These are phyloP conservation scores for Asparagopsis taxiformis DNA, from an alignment of 31 red algal species.

Conservation along the genomic window DNA sequence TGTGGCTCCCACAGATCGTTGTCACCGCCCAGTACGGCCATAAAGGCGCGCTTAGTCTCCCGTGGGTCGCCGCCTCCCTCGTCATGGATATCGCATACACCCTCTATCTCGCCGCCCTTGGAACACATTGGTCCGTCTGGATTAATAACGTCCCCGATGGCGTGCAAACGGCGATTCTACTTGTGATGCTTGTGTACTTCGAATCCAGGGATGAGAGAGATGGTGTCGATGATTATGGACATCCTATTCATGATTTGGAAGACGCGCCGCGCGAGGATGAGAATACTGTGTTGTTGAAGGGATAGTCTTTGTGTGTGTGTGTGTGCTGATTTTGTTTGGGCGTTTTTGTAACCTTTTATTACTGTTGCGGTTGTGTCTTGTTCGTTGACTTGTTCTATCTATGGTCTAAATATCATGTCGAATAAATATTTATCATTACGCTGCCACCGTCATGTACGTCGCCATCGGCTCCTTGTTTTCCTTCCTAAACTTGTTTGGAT, in stretches of 20 bases:
- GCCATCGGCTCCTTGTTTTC: neutral
- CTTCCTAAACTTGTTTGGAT: conserved; percentile 22
- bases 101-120: conserved; percentile 57
- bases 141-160: conserved; percentile 88
- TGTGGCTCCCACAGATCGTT: conserved; percentile 90
- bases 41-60: conserved; percentile 70
- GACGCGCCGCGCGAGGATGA: neutral
- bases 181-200: conserved; percentile 48
- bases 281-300: neutral
- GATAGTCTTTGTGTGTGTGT: neutral
- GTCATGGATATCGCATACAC: conserved; percentile 81
- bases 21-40: conserved; percentile 68
- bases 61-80: conserved; percentile 74
- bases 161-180: conserved; percentile 47
- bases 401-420: too few species aligned
- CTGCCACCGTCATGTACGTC: conserved; percentile 27
- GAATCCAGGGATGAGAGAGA: conserved; percentile 51
- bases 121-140: conserved; percentile 78
- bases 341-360: too few species aligned
- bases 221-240: conserved; percentile 67
- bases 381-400: too few species aligned
- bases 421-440: too few species aligned
- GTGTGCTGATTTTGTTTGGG: too few species aligned
- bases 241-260: conserved; percentile 18
- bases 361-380: too few species aligned